phyloP scores from a whole-genome alignment of 129 eudicot species.

The Tagetes erecta region DNA sequence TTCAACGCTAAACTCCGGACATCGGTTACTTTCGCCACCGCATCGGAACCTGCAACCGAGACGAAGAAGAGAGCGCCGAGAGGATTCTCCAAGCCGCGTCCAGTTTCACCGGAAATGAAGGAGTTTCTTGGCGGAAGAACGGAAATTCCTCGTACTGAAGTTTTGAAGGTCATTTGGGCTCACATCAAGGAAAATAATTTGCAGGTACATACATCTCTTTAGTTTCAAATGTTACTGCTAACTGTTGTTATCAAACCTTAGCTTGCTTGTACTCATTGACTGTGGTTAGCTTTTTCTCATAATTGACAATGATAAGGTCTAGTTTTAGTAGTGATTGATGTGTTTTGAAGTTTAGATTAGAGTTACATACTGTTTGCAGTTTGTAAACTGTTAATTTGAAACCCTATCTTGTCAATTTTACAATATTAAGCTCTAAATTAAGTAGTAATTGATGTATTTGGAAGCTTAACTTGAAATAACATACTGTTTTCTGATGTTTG shows the following conservation, averaged over 20 bases:
- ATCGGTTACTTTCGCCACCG: slow-evolving; percentile 30
- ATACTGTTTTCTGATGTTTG: background rate
- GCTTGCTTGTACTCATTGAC: background rate
- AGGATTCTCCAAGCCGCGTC: slow-evolving; percentile 43
- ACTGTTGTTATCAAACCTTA: slow-evolving; percentile 3
- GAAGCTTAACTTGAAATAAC: background rate
- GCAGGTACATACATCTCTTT: slow-evolving; percentile 21
- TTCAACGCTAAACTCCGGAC: background rate
- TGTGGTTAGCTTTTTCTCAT: background rate
- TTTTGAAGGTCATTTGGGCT: slow-evolving; percentile 44
- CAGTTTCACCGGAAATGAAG: slow-evolving; percentile 45
- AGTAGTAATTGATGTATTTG: background rate
- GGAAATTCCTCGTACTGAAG: slow-evolving; percentile 41
- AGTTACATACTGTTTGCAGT: background rate
- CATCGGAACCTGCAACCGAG: slow-evolving; percentile 36
- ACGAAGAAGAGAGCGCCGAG: slow-evolving; percentile 42
- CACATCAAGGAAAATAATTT: slow-evolving; percentile 40
- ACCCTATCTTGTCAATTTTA: background rate
- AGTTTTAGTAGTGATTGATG: background rate
- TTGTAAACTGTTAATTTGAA: background rate
- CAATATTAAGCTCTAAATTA: background rate
- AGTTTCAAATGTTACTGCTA: background rate
- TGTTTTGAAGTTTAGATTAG: background rate
- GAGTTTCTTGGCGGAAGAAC: slow-evolving; percentile 43
- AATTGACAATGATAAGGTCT: background rate